phyloP scores from a whole-genome alignment of 345 rosid species.

The Raphanus raphanistrum region DNA sequence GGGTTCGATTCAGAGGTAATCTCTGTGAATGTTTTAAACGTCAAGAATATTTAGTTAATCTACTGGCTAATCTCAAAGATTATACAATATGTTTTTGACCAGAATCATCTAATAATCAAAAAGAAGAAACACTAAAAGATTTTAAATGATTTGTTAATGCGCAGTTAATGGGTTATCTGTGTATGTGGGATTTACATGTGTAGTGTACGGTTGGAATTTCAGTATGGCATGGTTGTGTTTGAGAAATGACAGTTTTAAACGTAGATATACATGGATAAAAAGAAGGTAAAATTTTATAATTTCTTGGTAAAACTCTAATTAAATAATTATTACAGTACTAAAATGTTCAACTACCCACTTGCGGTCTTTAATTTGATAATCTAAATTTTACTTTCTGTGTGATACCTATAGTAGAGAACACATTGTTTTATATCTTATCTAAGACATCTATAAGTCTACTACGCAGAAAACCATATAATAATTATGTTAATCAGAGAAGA shows the following conservation, averaged over 20 bases:
- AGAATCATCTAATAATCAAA: neutral
- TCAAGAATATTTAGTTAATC: neutral
- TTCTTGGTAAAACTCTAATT: neutral
- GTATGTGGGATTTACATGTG: neutral
- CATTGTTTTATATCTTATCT: neutral
- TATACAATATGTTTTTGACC: neutral
- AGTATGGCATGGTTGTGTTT: neutral
- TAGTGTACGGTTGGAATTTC: neutral
- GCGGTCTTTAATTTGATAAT: neutral
- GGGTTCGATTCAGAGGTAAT: neutral
- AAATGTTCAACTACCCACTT: neutral
- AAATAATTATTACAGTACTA: neutral
- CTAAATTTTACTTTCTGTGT: neutral
- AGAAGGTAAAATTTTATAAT: neutral
- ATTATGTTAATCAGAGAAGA: neutral
- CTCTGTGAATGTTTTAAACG: neutral
- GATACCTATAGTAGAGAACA: neutral
- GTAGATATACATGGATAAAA: neutral
- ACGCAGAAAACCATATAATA: neutral
- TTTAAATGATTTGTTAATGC: neutral
- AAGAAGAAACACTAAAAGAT: neutral
- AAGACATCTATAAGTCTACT: neutral
- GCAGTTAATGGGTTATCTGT: neutral
- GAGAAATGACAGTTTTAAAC: neutral
- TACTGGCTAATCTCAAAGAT: neutral